These are phyloP conservation scores for Crataegus laevigata DNA, from an alignment of 306 rosid genomes.

Conservation along the genomic window DNA sequence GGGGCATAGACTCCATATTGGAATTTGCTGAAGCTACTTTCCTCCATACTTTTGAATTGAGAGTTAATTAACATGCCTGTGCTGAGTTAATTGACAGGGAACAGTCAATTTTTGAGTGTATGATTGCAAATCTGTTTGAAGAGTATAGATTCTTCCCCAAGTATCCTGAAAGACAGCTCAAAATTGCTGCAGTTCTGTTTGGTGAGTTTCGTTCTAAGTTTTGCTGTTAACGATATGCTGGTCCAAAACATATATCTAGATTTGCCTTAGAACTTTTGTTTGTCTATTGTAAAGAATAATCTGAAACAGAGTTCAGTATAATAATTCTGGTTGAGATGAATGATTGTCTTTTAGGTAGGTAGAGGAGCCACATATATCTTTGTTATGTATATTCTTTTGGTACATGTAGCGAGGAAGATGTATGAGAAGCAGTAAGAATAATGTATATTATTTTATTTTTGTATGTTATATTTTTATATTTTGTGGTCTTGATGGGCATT, in stretches of 20 bases:
- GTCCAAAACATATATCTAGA: background rate
- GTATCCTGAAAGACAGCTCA: slow-evolving; percentile 95
- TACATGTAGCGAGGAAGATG: background rate
- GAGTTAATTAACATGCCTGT: background rate
- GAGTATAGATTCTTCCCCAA: slow-evolving; percentile 91
- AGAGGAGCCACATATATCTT: background rate
- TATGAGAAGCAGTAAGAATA: background rate
- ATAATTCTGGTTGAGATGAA: background rate
- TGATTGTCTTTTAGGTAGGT: background rate
- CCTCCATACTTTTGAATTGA: background rate
- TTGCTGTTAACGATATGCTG: background rate
- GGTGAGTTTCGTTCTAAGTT: slow-evolving; percentile 48
- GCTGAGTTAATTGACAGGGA: slow-evolving; percentile 57
- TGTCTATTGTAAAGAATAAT: background rate
- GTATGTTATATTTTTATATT: background rate
- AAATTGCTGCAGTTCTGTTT: slow-evolving; percentile 86
- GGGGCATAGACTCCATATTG: background rate
- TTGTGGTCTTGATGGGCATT: background rate
- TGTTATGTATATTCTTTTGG: no score
- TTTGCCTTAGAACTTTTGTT: background rate
- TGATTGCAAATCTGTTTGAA: slow-evolving; percentile 90
- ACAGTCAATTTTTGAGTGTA: slow-evolving; percentile 73
- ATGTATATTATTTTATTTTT: background rate
- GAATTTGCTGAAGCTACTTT: background rate
- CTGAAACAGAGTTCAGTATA: background rate